phyloP scores from a whole-genome alignment of 495 filamentous ascomycete species.

The Daldinia loculata region DNA sequence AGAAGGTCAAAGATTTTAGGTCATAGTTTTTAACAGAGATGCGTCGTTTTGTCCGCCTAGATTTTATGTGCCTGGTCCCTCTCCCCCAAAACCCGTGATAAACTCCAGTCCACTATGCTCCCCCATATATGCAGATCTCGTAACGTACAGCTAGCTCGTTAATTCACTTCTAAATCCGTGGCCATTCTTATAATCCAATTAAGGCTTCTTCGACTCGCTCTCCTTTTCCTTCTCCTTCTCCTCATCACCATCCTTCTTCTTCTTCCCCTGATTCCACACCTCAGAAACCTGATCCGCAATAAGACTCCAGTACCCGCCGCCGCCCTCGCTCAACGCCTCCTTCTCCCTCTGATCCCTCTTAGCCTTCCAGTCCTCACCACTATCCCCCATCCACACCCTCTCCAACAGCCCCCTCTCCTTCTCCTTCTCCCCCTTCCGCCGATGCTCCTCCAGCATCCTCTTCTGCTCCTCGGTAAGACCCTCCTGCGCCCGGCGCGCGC shows the following conservation, averaged over 20 bases:
- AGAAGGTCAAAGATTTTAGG: neutral
- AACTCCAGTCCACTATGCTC: conserved; percentile 19
- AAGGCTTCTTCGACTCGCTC: conserved; percentile 39
- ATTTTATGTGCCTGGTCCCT: neutral
- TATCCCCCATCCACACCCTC: conserved; percentile 72
- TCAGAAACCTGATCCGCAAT: conserved; percentile 88
- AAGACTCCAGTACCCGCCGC: conserved; percentile 80
- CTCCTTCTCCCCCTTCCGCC: conserved; percentile 35
- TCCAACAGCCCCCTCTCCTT: conserved; percentile 55
- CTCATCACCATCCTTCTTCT: conserved; percentile 39
- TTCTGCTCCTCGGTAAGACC: conserved; percentile 48
- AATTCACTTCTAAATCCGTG: neutral
- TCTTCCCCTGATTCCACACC: conserved; percentile 69
- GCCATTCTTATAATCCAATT: neutral
- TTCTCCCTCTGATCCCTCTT: conserved; percentile 73
- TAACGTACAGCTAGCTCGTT: neutral
- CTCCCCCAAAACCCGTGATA: conserved; percentile 6
- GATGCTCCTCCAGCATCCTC: conserved; percentile 41
- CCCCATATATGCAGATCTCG: conserved; percentile 18
- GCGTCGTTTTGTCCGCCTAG: conserved; percentile 10
- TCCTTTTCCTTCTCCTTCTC: conserved; percentile 44
- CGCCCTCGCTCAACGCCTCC: conserved; percentile 73
- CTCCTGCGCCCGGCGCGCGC: conserved; percentile 46
- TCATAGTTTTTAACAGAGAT: conserved; percentile 16
- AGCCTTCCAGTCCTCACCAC: conserved; percentile 75